These are phyloP conservation scores for Didymella segeticola DNA, from an alignment of 2,329 filamentous ascomycete genomes.

Conservation along the genomic window DNA sequence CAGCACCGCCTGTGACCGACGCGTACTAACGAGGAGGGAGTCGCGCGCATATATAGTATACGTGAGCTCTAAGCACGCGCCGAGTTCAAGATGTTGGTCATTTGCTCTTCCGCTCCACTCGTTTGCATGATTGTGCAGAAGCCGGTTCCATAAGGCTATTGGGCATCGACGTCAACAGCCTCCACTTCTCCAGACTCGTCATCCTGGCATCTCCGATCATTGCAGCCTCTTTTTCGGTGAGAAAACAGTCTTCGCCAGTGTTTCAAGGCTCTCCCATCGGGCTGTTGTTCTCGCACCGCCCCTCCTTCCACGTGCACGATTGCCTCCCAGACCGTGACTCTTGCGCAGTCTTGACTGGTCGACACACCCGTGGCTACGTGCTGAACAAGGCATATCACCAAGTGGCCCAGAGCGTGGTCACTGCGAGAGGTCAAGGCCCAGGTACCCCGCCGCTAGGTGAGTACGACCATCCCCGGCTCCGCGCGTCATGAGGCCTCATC, in stretches of 20 bases:
- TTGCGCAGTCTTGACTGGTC: neutral
- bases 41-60: conserved; percentile 36
- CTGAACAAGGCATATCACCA: conserved; percentile 19
- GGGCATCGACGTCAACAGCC: conserved; percentile 23
- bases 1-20: conserved; percentile 12
- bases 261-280: conserved; percentile 20
- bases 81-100: conserved; percentile 18
- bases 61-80: conserved; percentile 23
- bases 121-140: conserved; percentile 26
- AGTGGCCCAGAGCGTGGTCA: conserved; percentile 22
- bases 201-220: conserved; percentile 21
- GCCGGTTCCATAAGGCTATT: conserved; percentile 19
- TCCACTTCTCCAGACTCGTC: conserved; percentile 20
- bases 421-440: conserved; percentile 27
- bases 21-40: conserved; percentile 16
- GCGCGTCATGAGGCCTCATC: conserved; percentile 33
- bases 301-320: conserved; percentile 19
- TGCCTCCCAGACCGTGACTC: neutral
- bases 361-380: conserved; percentile 7
- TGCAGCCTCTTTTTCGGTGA: conserved; percentile 31
- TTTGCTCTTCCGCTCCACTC: conserved; percentile 10
- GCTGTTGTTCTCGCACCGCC: conserved; percentile 19
- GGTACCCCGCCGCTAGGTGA: conserved; percentile 36
- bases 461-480: conserved; percentile 30
- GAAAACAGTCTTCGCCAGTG: conserved; percentile 27